Conservation (phyloP, 768 basidiomycete species). For the Fomitopsis serialis region DNA sequence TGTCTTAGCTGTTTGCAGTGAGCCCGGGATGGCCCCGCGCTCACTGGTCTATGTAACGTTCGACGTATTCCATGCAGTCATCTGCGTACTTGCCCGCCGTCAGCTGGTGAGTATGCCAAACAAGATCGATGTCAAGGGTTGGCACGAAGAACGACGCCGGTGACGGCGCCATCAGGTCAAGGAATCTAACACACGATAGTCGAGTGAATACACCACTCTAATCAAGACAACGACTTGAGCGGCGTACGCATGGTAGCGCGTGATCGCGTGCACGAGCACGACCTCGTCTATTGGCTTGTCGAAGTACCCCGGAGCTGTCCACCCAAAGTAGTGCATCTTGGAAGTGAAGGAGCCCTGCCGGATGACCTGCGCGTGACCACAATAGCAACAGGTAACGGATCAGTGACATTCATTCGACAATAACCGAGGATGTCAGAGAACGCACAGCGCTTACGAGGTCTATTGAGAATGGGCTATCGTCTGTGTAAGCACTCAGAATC, state of each 20-base stretch:
- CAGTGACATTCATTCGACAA: too few relatives aligned
- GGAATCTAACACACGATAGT: slow-evolving; percentile 31
- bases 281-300: slow-evolving; percentile 30
- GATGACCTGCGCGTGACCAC: slow-evolving; percentile 33
- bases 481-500: slow-evolving; percentile 45
- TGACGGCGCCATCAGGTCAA: slow-evolving; percentile 47
- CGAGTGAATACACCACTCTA: too few relatives aligned
- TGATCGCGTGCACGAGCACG: slow-evolving; percentile 43
- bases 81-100: slow-evolving; percentile 38
- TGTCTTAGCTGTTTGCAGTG: neutral
- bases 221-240: too few relatives aligned
- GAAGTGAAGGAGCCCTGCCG: slow-evolving; percentile 51
- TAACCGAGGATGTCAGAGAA: neutral
- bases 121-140: slow-evolving; percentile 70
- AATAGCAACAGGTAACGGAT: too few relatives aligned
- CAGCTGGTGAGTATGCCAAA: slow-evolving; percentile 74
- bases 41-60: slow-evolving; percentile 38
- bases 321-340: slow-evolving; percentile 48
- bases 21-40: neutral
- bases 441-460: slow-evolving; percentile 54
- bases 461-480: slow-evolving; percentile 49
- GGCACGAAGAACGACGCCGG: slow-evolving; percentile 45
- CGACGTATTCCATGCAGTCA: slow-evolving; percentile 38
- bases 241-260: slow-evolving; percentile 55
- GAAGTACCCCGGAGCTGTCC: slow-evolving; percentile 43